Percentiles rank a stretch among this genome's conserved stretches.
Conservation (phyloP, 345 rosid genomes). For the Euphorbia peplus region DNA sequence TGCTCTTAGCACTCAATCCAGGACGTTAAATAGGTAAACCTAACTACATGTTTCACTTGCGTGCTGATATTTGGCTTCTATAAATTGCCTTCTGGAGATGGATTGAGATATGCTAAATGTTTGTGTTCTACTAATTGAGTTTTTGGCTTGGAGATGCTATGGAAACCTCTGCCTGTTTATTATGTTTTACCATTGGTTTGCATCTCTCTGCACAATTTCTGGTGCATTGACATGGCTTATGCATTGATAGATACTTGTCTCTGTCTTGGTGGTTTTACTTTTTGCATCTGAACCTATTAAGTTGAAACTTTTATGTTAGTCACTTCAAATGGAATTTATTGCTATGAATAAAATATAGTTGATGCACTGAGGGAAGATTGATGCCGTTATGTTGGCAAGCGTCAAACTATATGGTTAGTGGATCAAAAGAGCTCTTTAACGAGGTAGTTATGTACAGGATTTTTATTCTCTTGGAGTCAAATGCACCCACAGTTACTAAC, state of each 20-base stretch:
- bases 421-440: too few species aligned
- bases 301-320: neutral
- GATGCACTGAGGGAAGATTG: neutral
- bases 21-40: conserved; percentile 30
- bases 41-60: neutral
- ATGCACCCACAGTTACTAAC: too few species aligned
- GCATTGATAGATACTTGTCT: neutral
- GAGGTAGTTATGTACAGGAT: too few species aligned
- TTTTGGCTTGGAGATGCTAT: neutral
- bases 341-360: neutral
- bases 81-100: neutral
- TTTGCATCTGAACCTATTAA: neutral
- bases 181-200: neutral
- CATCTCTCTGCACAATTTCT: neutral
- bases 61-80: neutral
- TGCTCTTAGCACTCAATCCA: conserved; percentile 71
- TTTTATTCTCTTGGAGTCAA: too few species aligned
- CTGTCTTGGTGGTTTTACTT: neutral
- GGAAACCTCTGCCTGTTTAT: neutral
- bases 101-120: neutral
- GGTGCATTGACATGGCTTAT: neutral
- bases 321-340: neutral
- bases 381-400: neutral
- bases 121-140: neutral
- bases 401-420: neutral